Evolutionary conservation across 441 rosid species (phyloP), one percentile per base, ranked within the genome.

Genomic region (Pelargonium cotyledonis): DNA sequence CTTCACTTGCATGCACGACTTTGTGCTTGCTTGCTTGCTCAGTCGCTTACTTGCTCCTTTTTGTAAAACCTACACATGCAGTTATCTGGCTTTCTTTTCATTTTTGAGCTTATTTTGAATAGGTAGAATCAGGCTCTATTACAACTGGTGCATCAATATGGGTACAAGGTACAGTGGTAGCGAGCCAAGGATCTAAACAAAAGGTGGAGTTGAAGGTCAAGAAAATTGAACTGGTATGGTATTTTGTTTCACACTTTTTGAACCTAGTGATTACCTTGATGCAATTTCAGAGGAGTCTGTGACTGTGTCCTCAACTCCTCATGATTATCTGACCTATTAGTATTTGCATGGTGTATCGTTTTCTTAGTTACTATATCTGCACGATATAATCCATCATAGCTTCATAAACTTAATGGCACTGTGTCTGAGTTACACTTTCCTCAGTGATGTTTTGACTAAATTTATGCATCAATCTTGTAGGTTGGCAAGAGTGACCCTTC

Each of bases 401-500:
- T 53, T 53, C 21, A 53, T 53, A 18, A 57, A 16, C 62, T 57
- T 57, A 18, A 57, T 57, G 21, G 38, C 38, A 35, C 38, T 35
- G 38, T 35, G 38, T 35, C 6, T 35, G 38, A 35, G 6, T 35
- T 35, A 35, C 38, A 35, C 38, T 35, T 5, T 35, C 38, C 38
- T 57, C 8, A 57, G 62, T n/a, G 21, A 10, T 65, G 0, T 51
- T 53, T 12, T 68, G 49, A 12, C 44, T 6, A 7, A 38, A 14
- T 77, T 38, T 6, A 4, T 19, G 40, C 14, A 10, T 67, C 73
- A 65, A 62, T 70, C 63, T 72, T 51, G 1, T 70, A 94, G 98
- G 83, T 94, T 76, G 97, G 99, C 41, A 80, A 88, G 77, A 88
- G 97, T 57, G 99, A 91, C 74, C 83, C 94, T 69, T 89, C 99